phyloP scores from a whole-genome alignment of 1,284 basidiomycete species.

The Puccinia sorghi region DNA sequence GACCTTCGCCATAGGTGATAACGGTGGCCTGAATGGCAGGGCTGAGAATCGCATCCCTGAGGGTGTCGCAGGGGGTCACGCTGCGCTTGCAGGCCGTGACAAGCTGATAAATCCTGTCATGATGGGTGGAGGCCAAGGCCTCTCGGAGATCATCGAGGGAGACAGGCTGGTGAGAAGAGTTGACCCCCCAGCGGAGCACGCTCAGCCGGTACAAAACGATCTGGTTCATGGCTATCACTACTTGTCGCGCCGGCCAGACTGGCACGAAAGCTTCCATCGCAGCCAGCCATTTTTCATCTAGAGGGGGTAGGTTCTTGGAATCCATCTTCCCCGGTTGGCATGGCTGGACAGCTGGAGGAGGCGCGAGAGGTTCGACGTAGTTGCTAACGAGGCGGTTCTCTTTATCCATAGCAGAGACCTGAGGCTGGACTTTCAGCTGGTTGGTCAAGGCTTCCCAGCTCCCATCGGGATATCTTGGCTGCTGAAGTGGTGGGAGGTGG shows the following conservation, averaged over 20 bases:
- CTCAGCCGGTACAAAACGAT: neutral
- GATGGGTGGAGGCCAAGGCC: neutral
- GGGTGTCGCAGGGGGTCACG: too few species aligned
- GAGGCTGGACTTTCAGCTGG: neutral
- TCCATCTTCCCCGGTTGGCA: neutral
- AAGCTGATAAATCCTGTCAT: neutral
- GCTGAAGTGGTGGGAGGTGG: neutral
- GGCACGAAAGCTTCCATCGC: neutral
- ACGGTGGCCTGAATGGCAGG: neutral
- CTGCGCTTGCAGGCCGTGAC: neutral
- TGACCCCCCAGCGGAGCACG: neutral
- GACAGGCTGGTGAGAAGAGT: neutral
- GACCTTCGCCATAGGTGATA: neutral
- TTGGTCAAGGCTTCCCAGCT: neutral
- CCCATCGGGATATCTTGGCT: neutral
- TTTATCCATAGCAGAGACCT: neutral
- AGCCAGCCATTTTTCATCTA: neutral
- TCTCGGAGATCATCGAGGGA: neutral
- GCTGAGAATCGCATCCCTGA: neutral
- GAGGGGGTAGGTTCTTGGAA: neutral
- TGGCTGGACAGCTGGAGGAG: neutral
- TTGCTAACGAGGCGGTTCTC: neutral
- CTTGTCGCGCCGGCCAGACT: neutral
- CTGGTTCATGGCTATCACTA: neutral
- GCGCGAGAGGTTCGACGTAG: neutral